phyloP scores from a whole-genome alignment of 1,139 yeast genomes.

The Geotrichum reessii region DNA sequence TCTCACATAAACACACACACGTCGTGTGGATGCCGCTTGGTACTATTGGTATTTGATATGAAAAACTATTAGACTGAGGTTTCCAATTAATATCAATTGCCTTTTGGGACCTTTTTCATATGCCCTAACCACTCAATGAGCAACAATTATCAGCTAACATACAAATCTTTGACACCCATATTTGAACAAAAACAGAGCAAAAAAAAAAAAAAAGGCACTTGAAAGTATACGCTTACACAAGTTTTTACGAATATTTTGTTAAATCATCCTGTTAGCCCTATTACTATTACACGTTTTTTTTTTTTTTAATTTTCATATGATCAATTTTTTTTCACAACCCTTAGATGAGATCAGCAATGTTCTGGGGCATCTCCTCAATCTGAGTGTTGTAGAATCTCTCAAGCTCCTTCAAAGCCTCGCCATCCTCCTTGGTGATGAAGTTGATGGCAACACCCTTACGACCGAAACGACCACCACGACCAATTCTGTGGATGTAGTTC shows the following conservation, averaged over 20 bases:
- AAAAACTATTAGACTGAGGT: not conserved
- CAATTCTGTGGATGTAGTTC: slow-evolving; percentile 98
- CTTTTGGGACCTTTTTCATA: not conserved
- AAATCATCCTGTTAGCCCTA: not conserved
- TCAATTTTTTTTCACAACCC: slow-evolving; percentile 1
- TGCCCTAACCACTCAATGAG: not conserved
- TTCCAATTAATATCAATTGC: not conserved
- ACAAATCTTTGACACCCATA: too few species aligned
- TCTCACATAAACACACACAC: too few species aligned
- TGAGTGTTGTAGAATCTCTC: slow-evolving; percentile 73
- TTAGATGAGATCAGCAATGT: slow-evolving; percentile 47
- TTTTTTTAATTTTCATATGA: slow-evolving; percentile 8
- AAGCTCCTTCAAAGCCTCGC: slow-evolving; percentile 54
- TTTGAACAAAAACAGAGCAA: not conserved
- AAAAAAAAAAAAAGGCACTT: too few species aligned
- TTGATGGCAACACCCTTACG: slow-evolving; percentile 93
- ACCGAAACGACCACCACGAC: slow-evolving; percentile 93
- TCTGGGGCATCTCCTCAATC: slow-evolving; percentile 84
- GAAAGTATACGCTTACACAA: too few species aligned
- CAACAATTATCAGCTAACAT: too few species aligned
- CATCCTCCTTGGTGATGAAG: slow-evolving; percentile 71
- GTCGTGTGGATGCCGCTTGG: not conserved
- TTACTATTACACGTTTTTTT: slow-evolving; percentile 3
- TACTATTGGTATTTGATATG: not conserved
- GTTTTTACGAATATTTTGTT: not conserved